Evolutionary conservation across 441 rosid genomes (phyloP).

Genomic region (Syzygium malaccense): DNA sequence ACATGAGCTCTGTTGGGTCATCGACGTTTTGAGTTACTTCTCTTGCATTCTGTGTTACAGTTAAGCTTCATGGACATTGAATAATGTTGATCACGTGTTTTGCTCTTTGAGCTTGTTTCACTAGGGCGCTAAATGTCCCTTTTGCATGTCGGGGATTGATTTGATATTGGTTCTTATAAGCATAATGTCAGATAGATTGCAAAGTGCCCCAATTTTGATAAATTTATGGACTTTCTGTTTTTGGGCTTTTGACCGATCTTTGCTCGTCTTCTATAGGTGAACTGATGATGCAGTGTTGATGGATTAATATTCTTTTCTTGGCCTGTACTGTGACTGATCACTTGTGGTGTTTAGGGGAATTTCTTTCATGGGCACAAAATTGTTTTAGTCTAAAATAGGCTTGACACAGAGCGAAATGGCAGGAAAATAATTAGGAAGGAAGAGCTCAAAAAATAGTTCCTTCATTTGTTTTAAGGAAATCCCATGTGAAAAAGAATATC

Average conservation of each 20-base stretch:
- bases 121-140: neutral
- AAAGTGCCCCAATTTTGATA: neutral
- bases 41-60: neutral
- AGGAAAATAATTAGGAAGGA: neutral
- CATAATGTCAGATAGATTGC: neutral
- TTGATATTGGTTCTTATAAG: neutral
- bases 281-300: neutral
- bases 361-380: neutral
- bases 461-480: neutral
- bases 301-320: neutral
- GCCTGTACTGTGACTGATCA: neutral
- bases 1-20: neutral
- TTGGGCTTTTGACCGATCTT: neutral
- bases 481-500: neutral
- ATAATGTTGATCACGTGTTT: neutral
- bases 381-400: neutral
- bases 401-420: neutral
- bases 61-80: neutral
- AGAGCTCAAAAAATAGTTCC: neutral
- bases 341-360: neutral
- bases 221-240: neutral
- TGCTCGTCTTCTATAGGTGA: neutral
- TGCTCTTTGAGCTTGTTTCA: neutral
- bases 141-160: neutral
- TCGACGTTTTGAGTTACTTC: neutral